A percentile compares a stretch with the other conserved stretches of the same genome.
Evolutionary conservation across 768 basidiomycete genomes (phyloP).

Genomic region (Melanogaster broomeanus): DNA sequence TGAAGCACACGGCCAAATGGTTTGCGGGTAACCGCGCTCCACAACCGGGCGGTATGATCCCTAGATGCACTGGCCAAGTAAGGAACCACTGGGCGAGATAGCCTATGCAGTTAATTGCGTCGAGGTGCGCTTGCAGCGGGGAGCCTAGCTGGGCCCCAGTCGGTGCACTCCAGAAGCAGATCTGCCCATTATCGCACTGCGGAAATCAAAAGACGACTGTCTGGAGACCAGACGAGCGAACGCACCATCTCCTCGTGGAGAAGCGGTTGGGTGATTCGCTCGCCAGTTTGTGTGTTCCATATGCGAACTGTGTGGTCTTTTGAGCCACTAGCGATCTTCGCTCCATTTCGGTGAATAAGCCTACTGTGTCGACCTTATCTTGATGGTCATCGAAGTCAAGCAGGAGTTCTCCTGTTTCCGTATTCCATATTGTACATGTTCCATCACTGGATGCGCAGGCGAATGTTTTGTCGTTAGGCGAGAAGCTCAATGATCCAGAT

Average conservation of each 20-base stretch:
- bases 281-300: too few relatives aligned
- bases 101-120: too few relatives aligned
- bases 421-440: neutral
- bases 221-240: neutral
- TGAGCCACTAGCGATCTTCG: too few relatives aligned
- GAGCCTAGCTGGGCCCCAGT: too few relatives aligned
- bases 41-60: constrained; percentile 4
- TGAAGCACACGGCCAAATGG: too few relatives aligned
- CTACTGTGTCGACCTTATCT: too few relatives aligned
- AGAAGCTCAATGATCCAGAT: constrained; percentile 5
- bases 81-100: too few relatives aligned
- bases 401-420: neutral
- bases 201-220: neutral
- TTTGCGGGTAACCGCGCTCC: neutral
- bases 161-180: too few relatives aligned
- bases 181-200: neutral
- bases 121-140: too few relatives aligned
- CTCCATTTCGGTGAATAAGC: too few relatives aligned
- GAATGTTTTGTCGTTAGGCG: constrained; percentile 10
- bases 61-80: constrained; percentile 9
- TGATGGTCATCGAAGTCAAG: neutral
- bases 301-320: too few relatives aligned
- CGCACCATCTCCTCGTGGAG: neutral
- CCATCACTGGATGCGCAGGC: constrained; percentile 4
- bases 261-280: too few relatives aligned